A percentile compares a stretch with the other conserved stretches of the same genome.
These are phyloP conservation scores for Yamadazyma dushanensis DNA, from an alignment of 1,139 yeast species.

Conservation along the genomic window DNA sequence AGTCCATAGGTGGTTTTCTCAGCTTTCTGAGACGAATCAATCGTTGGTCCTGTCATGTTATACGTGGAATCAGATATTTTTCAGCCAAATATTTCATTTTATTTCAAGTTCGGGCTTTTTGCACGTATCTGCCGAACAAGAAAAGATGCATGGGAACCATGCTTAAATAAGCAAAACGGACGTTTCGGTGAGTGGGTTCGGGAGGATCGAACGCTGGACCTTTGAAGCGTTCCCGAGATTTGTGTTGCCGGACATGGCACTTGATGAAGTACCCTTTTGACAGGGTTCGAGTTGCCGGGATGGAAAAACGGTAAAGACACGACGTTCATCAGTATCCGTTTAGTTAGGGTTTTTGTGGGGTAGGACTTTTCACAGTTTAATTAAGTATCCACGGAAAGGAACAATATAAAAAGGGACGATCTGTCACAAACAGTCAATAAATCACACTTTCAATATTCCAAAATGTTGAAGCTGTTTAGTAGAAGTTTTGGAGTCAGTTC, in stretches of 20 bases:
- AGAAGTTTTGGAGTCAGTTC: constrained; percentile 1
- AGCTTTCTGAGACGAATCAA: constrained; percentile 40
- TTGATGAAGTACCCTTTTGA: too few species aligned
- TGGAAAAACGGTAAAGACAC: background rate
- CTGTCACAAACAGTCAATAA: too few species aligned
- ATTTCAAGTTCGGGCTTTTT: background rate
- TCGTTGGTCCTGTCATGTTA: constrained; percentile 8
- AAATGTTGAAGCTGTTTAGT: constrained; percentile 1
- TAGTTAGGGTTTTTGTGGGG: constrained; percentile 6
- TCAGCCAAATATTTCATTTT: background rate
- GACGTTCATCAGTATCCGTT: too few species aligned
- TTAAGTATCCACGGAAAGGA: constrained; percentile 6
- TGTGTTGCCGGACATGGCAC: too few species aligned
- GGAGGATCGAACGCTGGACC: background rate
- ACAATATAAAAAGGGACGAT: background rate
- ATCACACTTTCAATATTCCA: background rate
- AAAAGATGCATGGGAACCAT: too few species aligned
- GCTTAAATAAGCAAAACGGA: too few species aligned
- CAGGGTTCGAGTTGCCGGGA: too few species aligned
- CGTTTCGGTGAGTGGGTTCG: too few species aligned
- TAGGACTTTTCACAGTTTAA: background rate
- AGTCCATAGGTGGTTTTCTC: constrained; percentile 39
- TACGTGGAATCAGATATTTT: background rate
- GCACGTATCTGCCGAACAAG: constrained; percentile 1
- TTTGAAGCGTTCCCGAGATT: background rate